Conservation (phyloP, 352 stramenopile genomes). For the Pythium scleroteichum region DNA sequence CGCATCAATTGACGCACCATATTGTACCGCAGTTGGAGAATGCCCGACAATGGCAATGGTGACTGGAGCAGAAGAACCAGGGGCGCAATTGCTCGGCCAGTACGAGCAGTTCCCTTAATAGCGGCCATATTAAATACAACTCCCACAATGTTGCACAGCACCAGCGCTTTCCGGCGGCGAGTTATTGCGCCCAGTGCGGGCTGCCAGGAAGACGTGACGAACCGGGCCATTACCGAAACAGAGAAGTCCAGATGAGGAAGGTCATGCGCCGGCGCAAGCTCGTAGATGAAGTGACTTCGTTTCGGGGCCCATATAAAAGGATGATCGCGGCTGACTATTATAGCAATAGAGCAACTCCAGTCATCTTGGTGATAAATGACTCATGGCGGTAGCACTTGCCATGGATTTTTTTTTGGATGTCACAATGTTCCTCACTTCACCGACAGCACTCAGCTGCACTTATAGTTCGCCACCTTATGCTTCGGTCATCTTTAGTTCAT, state of each 20-base stretch:
- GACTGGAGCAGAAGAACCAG: neutral
- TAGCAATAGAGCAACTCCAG: too few species aligned
- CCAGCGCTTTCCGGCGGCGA: conserved; percentile 1
- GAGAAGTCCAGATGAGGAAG: conserved; percentile 10
- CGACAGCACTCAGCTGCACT: too few species aligned
- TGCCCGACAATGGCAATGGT: conserved; percentile 1
- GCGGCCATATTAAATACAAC: neutral
- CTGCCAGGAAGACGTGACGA: neutral
- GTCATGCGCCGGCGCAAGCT: conserved; percentile 4
- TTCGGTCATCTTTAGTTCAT: too few species aligned
- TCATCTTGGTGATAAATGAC: too few species aligned
- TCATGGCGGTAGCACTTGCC: too few species aligned
- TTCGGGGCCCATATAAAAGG: too few species aligned
- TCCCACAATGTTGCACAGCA: conserved; percentile 1
- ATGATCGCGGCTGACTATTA: too few species aligned
- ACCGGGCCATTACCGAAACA: conserved; percentile 7
- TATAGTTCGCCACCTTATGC: too few species aligned
- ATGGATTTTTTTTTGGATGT: too few species aligned
- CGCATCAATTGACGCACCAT: conserved; percentile 5
- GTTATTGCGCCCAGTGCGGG: neutral
- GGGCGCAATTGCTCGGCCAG: neutral
- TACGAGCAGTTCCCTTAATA: neutral
- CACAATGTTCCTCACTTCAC: too few species aligned
- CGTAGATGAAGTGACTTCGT: neutral
- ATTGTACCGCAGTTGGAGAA: conserved; percentile 9